phyloP scores from a whole-genome alignment of 371 early-diverging fungal genomes.

The Choanephora cucurbitarum region DNA sequence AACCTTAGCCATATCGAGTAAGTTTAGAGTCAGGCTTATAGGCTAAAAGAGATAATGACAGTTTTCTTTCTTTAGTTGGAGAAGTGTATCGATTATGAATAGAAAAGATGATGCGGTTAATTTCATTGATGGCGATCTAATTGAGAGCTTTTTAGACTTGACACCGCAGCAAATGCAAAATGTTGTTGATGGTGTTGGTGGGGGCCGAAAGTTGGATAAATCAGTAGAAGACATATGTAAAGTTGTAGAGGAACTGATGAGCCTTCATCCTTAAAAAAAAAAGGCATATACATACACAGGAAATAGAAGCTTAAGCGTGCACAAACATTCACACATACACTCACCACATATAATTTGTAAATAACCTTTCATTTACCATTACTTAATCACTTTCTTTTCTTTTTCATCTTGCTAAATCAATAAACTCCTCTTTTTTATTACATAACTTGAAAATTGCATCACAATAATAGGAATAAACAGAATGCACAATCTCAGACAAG shows the following conservation, averaged over 20 bases:
- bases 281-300: too few relatives aligned
- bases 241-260: slow-evolving; percentile 54
- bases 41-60: too few relatives aligned
- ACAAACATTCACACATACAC: too few relatives aligned
- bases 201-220: slow-evolving; percentile 46
- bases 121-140: slow-evolving; percentile 91
- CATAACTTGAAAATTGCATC: too few relatives aligned
- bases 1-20: slow-evolving; percentile 68
- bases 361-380: too few relatives aligned
- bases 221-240: slow-evolving; percentile 50
- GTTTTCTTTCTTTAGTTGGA: slow-evolving; percentile 59
- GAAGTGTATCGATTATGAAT: slow-evolving; percentile 62
- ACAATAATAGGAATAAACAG: too few relatives aligned
- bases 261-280: slow-evolving; percentile 35
- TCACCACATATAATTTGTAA: too few relatives aligned
- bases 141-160: slow-evolving; percentile 84
- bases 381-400: too few relatives aligned
- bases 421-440: too few relatives aligned
- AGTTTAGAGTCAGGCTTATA: slow-evolving; percentile 16
- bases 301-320: too few relatives aligned
- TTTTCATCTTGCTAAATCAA: too few relatives aligned
- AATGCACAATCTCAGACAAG: too few relatives aligned
- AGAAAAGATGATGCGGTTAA: slow-evolving; percentile 56
- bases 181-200: slow-evolving; percentile 59
- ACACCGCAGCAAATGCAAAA: slow-evolving; percentile 61